Percentiles rank a stretch among this genome's conserved stretches.
These are phyloP conservation scores for Sugiyamaella americana DNA, from an alignment of 805 yeast species.

Conservation along the genomic window DNA sequence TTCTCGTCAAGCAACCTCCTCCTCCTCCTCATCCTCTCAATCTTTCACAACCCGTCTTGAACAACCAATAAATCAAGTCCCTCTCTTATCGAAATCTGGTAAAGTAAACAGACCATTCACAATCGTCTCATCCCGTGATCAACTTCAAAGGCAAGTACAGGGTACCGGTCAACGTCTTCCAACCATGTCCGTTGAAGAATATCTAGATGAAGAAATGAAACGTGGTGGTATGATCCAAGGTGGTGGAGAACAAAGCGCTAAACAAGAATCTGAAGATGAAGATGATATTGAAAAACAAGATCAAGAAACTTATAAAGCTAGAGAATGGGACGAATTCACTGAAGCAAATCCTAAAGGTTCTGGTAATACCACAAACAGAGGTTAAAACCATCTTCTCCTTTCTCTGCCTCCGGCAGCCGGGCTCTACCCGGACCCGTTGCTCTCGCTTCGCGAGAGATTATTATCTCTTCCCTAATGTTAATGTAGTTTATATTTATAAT, in stretches of 20 bases:
- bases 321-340: conserved; percentile 91
- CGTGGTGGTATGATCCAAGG: conserved; percentile 66
- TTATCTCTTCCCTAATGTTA: no score
- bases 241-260: conserved; percentile 20
- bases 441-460: no score
- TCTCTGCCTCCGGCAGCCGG: no score
- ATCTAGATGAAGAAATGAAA: conserved; percentile 74
- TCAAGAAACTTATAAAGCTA: conserved; percentile 60
- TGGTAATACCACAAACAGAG: conserved; percentile 76
- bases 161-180: conserved; percentile 94
- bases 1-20: background rate
- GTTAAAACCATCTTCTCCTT: no score
- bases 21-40: conserved; percentile 16
- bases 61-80: conserved; percentile 31
- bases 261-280: conserved; percentile 45
- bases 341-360: conserved; percentile 83
- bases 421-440: no score
- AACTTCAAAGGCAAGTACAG: conserved; percentile 57
- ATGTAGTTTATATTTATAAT: no score
- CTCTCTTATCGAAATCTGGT: conserved; percentile 60
- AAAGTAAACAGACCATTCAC: conserved; percentile 82
- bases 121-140: conserved; percentile 47
- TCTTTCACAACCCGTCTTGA: conserved; percentile 63
- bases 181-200: conserved; percentile 91
- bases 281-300: conserved; percentile 59